These are phyloP conservation scores for Purpureocillium takamizusanense DNA, from an alignment of 2,329 filamentous ascomycete genomes.

Conservation along the genomic window DNA sequence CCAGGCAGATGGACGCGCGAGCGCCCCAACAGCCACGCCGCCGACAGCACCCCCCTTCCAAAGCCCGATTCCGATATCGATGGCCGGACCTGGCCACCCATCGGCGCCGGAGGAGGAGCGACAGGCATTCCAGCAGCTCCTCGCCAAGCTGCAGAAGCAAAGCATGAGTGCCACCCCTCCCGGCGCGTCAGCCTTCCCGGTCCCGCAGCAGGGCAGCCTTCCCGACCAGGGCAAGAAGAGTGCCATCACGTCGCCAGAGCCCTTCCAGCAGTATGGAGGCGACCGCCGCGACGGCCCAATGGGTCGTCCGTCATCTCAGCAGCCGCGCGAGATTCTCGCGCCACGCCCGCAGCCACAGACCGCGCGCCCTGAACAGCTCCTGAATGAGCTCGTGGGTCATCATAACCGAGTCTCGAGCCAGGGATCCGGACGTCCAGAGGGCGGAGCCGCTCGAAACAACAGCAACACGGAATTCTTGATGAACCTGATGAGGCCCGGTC, in stretches of 20 bases:
- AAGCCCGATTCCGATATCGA: conserved; percentile 1
- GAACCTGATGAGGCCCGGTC: conserved; percentile 59
- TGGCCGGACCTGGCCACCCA: conserved; percentile 2
- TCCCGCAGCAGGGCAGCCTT: conserved; percentile 24
- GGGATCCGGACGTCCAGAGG: conserved; percentile 35
- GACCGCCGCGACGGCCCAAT: conserved; percentile 35
- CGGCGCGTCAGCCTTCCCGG: conserved; percentile 31
- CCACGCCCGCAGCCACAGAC: conserved; percentile 41
- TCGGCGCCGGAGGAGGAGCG: conserved; percentile 57
- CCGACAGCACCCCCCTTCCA: conserved; percentile 21
- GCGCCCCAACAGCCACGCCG: conserved; percentile 39
- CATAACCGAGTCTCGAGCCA: conserved; percentile 48
- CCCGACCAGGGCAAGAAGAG: conserved; percentile 23
- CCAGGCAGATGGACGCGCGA: conserved; percentile 41
- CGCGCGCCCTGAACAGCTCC: conserved; percentile 48
- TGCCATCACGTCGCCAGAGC: conserved; percentile 35
- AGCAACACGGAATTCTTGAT: conserved; percentile 78
- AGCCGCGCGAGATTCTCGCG: conserved; percentile 43
- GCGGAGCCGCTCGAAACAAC: conserved; percentile 36
- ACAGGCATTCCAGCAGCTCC: conserved; percentile 73
- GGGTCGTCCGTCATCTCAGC: conserved; percentile 29
- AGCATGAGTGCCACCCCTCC: conserved; percentile 37
- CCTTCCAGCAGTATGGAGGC: conserved; percentile 36
- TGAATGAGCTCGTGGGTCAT: conserved; percentile 52
- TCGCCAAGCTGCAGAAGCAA: conserved; percentile 69